These are phyloP conservation scores for Spathaspora sp. DNA, from an alignment of 805 yeast genomes.

Conservation along the genomic window DNA sequence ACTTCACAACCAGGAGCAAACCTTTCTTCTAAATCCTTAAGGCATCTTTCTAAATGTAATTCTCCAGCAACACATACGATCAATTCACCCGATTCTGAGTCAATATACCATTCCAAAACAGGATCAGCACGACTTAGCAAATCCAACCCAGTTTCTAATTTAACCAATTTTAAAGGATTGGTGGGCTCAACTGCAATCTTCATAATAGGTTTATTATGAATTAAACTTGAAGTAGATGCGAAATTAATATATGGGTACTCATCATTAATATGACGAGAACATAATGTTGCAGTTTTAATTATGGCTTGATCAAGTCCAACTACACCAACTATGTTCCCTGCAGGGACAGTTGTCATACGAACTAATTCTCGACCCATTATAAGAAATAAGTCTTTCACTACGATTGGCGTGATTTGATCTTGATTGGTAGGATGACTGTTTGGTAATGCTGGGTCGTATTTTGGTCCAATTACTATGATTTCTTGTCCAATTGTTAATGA, in stretches of 20 bases:
- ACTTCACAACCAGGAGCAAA: conserved; percentile 86
- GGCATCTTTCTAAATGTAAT: conserved; percentile 88
- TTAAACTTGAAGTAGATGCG: conserved; percentile 43
- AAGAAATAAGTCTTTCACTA: conserved; percentile 66
- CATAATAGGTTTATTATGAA: conserved; percentile 81
- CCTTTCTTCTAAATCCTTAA: conserved; percentile 84
- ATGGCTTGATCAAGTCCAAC: conserved; percentile 84
- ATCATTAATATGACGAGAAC: conserved; percentile 49
- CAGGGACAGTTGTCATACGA: conserved; percentile 75
- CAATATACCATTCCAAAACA: conserved; percentile 81
- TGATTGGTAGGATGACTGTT: conserved; percentile 35
- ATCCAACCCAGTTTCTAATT: conserved; percentile 73
- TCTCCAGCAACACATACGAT: conserved; percentile 96
- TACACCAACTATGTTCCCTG: conserved; percentile 93
- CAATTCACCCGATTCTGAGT: conserved; percentile 85
- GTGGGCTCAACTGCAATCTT: conserved; percentile 95
- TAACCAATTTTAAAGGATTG: conserved; percentile 75
- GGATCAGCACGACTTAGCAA: conserved; percentile 88
- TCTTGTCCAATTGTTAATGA: conserved; percentile 71
- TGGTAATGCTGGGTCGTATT: conserved; percentile 62
- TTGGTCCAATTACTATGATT: conserved; percentile 78
- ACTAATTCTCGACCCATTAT: conserved; percentile 92
- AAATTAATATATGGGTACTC: conserved; percentile 74
- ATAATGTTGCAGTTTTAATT: conserved; percentile 81
- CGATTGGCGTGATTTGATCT: conserved; percentile 52